phyloP scores from a whole-genome alignment of 345 rosid species.

The Gossypium longicalyx region DNA sequence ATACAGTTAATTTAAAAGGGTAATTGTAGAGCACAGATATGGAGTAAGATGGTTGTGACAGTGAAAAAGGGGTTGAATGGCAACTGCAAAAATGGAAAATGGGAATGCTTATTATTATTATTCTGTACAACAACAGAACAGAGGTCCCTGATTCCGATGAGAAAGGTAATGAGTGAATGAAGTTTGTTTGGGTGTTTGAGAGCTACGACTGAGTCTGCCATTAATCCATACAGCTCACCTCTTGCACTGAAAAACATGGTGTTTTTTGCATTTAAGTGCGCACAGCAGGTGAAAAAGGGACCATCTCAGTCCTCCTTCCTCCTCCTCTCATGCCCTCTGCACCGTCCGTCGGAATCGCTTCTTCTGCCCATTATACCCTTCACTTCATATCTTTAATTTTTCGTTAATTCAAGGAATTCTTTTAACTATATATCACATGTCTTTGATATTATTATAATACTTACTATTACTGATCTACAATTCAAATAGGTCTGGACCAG shows the following conservation, averaged over 20 bases:
- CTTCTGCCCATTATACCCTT: background rate
- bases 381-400: background rate
- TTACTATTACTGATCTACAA: too few species aligned
- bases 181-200: slow-evolving; percentile 33
- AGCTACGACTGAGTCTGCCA: slow-evolving; percentile 22
- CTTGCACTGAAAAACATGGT: slow-evolving; percentile 77
- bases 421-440: too few species aligned
- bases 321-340: slow-evolving; percentile 3
- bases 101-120: slow-evolving; percentile 10
- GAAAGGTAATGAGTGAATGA: slow-evolving; percentile 15
- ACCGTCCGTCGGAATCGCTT: background rate
- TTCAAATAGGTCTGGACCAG: too few species aligned
- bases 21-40: too few species aligned
- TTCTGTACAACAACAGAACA: slow-evolving; percentile 7
- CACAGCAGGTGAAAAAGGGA: slow-evolving; percentile 17
- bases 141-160: slow-evolving; percentile 22
- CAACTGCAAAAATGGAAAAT: slow-evolving; percentile 31
- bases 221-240: slow-evolving; percentile 24
- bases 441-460: too few species aligned
- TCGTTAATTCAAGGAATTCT: too few species aligned
- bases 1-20: too few species aligned
- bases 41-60: too few species aligned
- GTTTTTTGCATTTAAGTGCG: slow-evolving; percentile 26
- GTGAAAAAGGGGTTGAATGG: slow-evolving; percentile 22
- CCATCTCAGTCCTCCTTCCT: slow-evolving; percentile 3